phyloP scores from a whole-genome alignment of 2,329 filamentous ascomycete genomes.

The Simplicillium aogashimaense region DNA sequence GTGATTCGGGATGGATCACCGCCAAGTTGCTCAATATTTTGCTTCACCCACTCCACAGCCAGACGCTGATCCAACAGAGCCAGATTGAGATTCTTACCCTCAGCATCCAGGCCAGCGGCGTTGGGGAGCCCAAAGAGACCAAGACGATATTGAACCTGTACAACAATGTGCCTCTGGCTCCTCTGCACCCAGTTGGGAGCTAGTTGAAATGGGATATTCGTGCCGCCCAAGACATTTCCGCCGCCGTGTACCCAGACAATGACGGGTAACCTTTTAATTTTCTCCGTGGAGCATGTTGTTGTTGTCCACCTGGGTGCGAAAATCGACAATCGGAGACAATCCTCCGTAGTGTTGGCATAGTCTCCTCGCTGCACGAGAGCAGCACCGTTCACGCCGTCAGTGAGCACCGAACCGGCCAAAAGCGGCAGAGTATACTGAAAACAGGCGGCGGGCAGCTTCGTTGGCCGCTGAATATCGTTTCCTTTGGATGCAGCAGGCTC shows the following conservation, averaged over 20 bases:
- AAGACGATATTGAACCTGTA: slow-evolving; percentile 19
- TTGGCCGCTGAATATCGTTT: not conserved
- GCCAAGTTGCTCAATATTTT: slow-evolving; percentile 38
- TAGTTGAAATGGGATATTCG: slow-evolving; percentile 16
- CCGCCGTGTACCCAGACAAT: slow-evolving; percentile 16
- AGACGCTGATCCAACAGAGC: slow-evolving; percentile 41
- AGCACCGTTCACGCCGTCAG: not conserved
- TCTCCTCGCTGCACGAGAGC: not conserved
- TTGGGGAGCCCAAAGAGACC: slow-evolving; percentile 21
- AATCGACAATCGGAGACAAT: not conserved
- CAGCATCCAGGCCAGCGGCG: slow-evolving; percentile 19
- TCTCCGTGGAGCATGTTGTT: too few relatives aligned
- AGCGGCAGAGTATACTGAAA: not conserved
- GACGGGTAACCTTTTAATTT: slow-evolving; percentile 16
- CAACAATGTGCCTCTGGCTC: slow-evolving; percentile 17
- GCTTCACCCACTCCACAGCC: slow-evolving; percentile 39
- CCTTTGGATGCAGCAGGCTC: not conserved
- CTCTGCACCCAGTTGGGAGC: slow-evolving; percentile 17
- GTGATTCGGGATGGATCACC: slow-evolving; percentile 32
- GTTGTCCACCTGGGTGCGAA: not conserved
- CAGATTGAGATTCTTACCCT: slow-evolving; percentile 38
- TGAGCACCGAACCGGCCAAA: not conserved
- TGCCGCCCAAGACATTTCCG: slow-evolving; percentile 15
- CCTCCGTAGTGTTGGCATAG: not conserved
- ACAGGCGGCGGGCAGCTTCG: not conserved